Evolutionary conservation across 2,329 filamentous ascomycete genomes (phyloP).

Genomic region (Neofusicoccum kwambonambiense): DNA sequence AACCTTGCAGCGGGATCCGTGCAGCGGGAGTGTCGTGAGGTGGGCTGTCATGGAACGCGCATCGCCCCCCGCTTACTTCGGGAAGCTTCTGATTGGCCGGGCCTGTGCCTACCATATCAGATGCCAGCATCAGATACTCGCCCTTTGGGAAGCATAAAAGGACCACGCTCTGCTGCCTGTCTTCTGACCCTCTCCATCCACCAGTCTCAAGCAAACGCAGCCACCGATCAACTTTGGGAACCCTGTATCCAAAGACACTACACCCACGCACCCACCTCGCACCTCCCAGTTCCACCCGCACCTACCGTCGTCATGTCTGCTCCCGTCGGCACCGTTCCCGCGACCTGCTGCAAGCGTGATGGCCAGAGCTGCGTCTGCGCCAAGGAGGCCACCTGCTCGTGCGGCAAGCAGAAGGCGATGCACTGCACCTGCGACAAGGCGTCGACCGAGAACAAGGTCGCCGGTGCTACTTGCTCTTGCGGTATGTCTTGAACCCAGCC

Average conservation of each 20-base stretch:
- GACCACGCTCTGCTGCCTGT: neutral
- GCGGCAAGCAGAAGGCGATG: constrained; percentile 82
- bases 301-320: constrained; percentile 33
- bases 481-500: constrained; percentile 47
- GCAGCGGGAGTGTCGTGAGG: constrained; percentile 9
- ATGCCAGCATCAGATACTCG: constrained; percentile 16
- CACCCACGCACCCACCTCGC: no score
- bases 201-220: neutral
- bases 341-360: constrained; percentile 61
- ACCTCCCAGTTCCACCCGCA: neutral
- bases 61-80: constrained; percentile 13
- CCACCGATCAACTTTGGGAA: neutral
- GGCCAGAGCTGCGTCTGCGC: constrained; percentile 58
- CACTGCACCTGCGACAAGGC: constrained; percentile 84
- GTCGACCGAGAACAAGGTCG: constrained; percentile 68
- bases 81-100: constrained; percentile 3
- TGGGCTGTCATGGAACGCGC: constrained; percentile 12
- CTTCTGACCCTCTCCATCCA: neutral
- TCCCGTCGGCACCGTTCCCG: constrained; percentile 43
- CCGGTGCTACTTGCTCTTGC: constrained; percentile 78
- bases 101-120: neutral
- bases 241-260: neutral
- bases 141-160: constrained; percentile 7
- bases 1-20: constrained; percentile 8
- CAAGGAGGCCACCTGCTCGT: constrained; percentile 71